Percentiles rank a stretch among this genome's conserved stretches.
These are phyloP conservation scores for Plasmopara muralis DNA, from an alignment of 352 stramenopile species.

Conservation along the genomic window DNA sequence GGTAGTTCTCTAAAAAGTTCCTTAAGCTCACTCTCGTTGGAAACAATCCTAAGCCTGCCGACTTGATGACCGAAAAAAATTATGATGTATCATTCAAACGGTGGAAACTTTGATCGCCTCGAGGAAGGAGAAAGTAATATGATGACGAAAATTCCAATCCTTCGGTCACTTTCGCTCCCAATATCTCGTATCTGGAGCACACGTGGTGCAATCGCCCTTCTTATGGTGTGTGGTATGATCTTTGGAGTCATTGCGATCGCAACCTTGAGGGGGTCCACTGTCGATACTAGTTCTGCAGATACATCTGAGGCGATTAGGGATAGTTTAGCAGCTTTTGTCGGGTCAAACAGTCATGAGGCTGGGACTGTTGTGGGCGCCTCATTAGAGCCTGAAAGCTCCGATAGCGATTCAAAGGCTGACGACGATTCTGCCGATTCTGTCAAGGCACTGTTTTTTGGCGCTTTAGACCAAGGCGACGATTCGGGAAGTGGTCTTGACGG, in stretches of 20 bases:
- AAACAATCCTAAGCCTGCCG: neutral
- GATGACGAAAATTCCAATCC: slow-evolving; percentile 12
- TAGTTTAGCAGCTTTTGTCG: slow-evolving; percentile 5
- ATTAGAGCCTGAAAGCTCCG: neutral
- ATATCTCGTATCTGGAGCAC: slow-evolving; percentile 18
- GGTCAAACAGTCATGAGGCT: slow-evolving; percentile 9
- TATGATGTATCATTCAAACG: slow-evolving; percentile 16
- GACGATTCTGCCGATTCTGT: neutral
- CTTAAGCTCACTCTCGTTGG: neutral
- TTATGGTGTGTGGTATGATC: slow-evolving; percentile 19
- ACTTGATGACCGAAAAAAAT: slow-evolving; percentile 30
- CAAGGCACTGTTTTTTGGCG: neutral
- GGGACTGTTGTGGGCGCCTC: slow-evolving; percentile 2
- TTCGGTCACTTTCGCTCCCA: slow-evolving; percentile 19
- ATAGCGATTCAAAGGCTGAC: neutral
- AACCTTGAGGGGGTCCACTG: neutral
- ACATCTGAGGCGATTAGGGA: slow-evolving; percentile 2
- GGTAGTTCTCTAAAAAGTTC: neutral
- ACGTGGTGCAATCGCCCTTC: slow-evolving; percentile 18
- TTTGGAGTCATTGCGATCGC: slow-evolving; percentile 23
- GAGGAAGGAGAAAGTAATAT: slow-evolving; percentile 20
- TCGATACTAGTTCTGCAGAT: slow-evolving; percentile 4
- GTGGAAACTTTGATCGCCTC: slow-evolving; percentile 19
- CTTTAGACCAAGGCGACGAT: neutral
- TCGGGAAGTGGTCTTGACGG: slow-evolving; percentile 2